These are phyloP conservation scores for Bruguiera gymnorhiza DNA, from an alignment of 345 rosid species.

Conservation along the genomic window DNA sequence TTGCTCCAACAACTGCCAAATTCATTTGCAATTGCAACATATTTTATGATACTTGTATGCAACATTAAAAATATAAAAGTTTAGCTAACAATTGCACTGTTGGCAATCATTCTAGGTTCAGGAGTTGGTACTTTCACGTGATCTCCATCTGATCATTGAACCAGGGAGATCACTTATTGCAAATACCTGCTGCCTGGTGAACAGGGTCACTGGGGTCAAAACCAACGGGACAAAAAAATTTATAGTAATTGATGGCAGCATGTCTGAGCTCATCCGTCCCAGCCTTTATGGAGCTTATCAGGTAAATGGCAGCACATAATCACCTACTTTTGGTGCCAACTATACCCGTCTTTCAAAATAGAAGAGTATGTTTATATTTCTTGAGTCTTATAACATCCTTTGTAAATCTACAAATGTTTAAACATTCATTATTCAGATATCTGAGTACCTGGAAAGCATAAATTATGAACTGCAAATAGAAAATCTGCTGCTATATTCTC, in stretches of 20 bases:
- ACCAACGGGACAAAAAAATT: conserved; percentile 93
- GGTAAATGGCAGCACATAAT: conserved; percentile 35
- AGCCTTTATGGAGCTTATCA: conserved; percentile 97
- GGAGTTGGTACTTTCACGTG: conserved; percentile 74
- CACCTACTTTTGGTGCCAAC: neutral
- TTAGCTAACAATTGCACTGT: neutral
- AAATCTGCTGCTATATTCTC: neutral
- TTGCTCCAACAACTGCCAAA: neutral
- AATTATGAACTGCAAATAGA: neutral
- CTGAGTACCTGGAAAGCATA: neutral
- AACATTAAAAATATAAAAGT: too few relatives aligned
- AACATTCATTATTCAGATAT: too few relatives aligned
- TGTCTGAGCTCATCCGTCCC: conserved; percentile 97
- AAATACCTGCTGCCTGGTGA: conserved; percentile 90
- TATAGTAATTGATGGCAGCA: conserved; percentile 94
- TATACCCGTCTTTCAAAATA: neutral
- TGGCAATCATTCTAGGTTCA: conserved; percentile 54
- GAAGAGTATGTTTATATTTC: neutral
- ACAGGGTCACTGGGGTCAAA: conserved; percentile 90
- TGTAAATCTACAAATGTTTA: too few relatives aligned
- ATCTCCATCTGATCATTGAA: conserved; percentile 82
- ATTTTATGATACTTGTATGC: too few relatives aligned
- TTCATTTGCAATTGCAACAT: too few relatives aligned
- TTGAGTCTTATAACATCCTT: neutral
- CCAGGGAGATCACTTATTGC: conserved; percentile 98